Evolutionary conservation across 2,329 filamentous ascomycete genomes (phyloP), one percentile per base, ranked within the genome.

Genomic region (Fusarium sp.): DNA sequence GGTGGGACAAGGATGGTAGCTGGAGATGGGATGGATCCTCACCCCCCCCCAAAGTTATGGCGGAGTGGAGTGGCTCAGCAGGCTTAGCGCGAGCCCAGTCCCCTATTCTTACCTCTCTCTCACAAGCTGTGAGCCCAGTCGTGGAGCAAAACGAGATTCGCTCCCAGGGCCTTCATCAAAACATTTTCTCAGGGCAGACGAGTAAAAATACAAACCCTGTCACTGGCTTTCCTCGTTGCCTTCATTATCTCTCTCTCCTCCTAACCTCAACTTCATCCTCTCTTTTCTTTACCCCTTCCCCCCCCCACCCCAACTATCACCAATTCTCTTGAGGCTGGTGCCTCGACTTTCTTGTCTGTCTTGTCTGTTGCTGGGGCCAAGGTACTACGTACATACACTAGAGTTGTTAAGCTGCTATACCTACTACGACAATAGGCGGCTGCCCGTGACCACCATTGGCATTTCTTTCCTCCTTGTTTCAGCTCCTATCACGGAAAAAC

Each of bases 301-400:
- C 63, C 62, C 62, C 59, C 61, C 66, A 56, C 44, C 57, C 70
- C 64, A 74, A 75, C 70, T 70, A 72, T 71, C 71, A 75, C 41
- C 67, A 58, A 57, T 71, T 75, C 69, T 65, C 70, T 71, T 57
- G 73, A 77, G 75, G 73, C 73, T 77, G 74, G 75, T 64, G 73
- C 75, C 75, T 76, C 74, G 67, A 66, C 48, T 73, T 67, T 64
- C 51, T 48, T 48, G 19, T 54, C 33, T 43, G 53, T 59, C 63
- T 52, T 55, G 40, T 62, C 56, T 57, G 67, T 75, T 74, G 67
- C 65, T 63, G 66, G 71, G 65, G 66, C 64, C 49, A 65, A 65
- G 49, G 57, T 63, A 70, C 57, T 53, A 27, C 9, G 25, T 27
- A 37, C 51, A 37, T n/a, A 37, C 35, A 37, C 35, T 51, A 56